Evolutionary conservation across 768 basidiomycete genomes (phyloP), one percentile per base, ranked within the genome.

Genomic region (Boletus speciosus): DNA sequence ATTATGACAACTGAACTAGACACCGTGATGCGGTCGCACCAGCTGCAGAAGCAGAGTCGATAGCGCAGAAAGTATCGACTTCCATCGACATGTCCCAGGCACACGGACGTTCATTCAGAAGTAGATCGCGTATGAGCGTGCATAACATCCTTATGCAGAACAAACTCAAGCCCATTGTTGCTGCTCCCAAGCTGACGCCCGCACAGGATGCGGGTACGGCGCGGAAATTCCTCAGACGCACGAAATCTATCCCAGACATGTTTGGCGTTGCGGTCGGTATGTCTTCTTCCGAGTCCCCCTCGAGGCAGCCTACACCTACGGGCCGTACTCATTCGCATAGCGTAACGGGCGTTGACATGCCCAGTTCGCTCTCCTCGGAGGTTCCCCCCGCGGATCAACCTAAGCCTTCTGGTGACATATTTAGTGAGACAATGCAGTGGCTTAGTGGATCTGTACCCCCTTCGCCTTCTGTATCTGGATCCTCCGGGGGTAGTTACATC

Each of bases 321-420:
- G 86, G 84, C 38, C 82, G 88, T 25, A 81, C 77, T 3, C 89
- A 91, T 61, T 89, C 89, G 4, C 85, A 88, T 58, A 90, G 87
- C 67, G 88, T 91, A 16, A 90, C 88, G 1, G 82, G 81, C 2
- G 82, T 80, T 12, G 87, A 91, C 54, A 73, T 82, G 42, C 78
- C 81, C 21, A 79, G 80, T 11, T 71, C 67, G 3, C 61, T 71
- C 1, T 39, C 67, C 12, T 52, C 66, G 4, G 56, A 57, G n/a
- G 4, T 56, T 8, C 61, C 69, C 32, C 58, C 69, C 25, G 52
- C 41, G 10, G 66, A 66, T n/a, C 61, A 61, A 25, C 61, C 63
- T 14, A 72, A 69, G 46, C 53, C 65, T 0, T 59, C 57, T 3
- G 62, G 72, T 25, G 88, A 90, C 64, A 73, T 82, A 16, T 90